Percentiles rank a stretch among this genome's conserved stretches.
Evolutionary conservation across 2,329 filamentous ascomycete genomes (phyloP).

Genomic region (Didymella keratinophila): DNA sequence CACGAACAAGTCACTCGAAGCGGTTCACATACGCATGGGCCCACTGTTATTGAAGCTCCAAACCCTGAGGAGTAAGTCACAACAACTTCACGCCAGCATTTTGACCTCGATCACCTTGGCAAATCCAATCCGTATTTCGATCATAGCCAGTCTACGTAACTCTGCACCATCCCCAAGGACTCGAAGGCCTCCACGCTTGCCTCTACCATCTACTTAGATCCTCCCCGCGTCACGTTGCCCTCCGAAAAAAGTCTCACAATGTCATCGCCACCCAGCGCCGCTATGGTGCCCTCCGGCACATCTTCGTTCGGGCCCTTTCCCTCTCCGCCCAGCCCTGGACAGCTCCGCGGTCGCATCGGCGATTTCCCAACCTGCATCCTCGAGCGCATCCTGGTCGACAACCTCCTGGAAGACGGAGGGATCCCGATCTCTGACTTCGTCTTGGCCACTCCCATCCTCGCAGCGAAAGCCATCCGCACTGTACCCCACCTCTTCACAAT

Average conservation of each 20-base stretch:
- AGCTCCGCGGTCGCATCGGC: not conserved
- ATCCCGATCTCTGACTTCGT: not conserved
- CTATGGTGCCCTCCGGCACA: not conserved
- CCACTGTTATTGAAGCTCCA: not conserved
- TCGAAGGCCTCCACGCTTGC: not conserved
- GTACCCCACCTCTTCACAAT: not conserved
- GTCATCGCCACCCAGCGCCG: not conserved
- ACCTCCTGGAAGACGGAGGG: not conserved
- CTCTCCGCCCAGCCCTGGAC: not conserved
- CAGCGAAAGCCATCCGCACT: not conserved
- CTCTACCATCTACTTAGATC: not conserved
- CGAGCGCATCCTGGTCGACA: not conserved
- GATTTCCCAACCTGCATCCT: not conserved
- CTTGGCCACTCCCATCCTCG: not conserved
- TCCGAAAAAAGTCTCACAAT: not conserved
- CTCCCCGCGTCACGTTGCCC: not conserved
- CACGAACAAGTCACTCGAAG: no score
- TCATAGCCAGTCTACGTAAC: not conserved
- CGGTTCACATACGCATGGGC: conserved; percentile 1
- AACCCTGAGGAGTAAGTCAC: not conserved
- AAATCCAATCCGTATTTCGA: no score
- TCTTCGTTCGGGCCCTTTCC: not conserved
- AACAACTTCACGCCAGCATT: not conserved
- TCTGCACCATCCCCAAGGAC: not conserved
- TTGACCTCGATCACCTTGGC: not conserved